Evolutionary conservation across 169 alveolate genomes (phyloP), one percentile per base, ranked within the genome.

Genomic region (Plasmodium falciparum): DNA sequence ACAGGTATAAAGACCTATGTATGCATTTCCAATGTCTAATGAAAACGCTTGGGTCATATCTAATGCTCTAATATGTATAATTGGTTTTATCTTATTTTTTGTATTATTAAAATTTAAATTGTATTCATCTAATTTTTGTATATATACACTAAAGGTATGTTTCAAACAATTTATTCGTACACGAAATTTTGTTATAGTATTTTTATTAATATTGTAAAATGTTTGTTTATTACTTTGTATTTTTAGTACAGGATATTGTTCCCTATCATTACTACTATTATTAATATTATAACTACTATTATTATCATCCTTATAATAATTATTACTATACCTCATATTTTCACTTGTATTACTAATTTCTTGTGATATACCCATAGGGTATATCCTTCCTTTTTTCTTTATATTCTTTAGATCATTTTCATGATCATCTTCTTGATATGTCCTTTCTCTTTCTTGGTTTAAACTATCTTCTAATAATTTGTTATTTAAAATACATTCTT

Each of bases 41-140:
- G 92, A 22, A 65, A 86, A 86, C 7, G 92, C 92, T 62, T 86
- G 92, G 8, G 92, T 86, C 92, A 86, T 86, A 54, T 86, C 92
- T 72, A 86, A 39, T 11, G 92, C 92, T 54, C 92, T 70, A 15
- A 86, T 73, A 59, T 86, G 88, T 26, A 86, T 86, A 86, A 86
- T 86, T 59, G 92, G 92, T 56, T 73, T 86, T 61, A 86, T 86
- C 49, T 86, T 86, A 86, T 86, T 86, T 56, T 86, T 86, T 66
- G 75, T 75, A 54, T 58, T 73, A 86, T 71, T 86, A 13, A 49
- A 17, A 9, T 61, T 33, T 22, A 86, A 20, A 56, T 71, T 86
- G 29, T 86, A 86, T 45, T 86, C 92, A 72, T 86, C 92, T 56
- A 86, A 52, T 61, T 86, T 86, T 33, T 86, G 92, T 24, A 86